Percentiles rank a stretch among this genome's conserved stretches.
Conservation (phyloP, 257 asterid species). For the Agastache rugosa region DNA sequence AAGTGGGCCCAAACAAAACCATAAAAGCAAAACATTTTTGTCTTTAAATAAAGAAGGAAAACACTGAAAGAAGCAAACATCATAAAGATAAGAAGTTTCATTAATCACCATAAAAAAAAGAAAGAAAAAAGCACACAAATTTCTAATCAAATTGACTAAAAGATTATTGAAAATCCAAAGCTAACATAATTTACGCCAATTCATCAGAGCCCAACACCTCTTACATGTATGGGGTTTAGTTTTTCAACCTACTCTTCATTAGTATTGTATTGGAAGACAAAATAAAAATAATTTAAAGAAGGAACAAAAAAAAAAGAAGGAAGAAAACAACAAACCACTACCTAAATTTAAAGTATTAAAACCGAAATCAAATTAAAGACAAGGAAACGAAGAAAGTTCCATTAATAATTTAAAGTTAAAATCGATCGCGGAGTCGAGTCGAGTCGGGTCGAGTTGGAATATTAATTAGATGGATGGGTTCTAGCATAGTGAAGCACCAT, state of each 20-base stretch:
- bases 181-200: constrained; percentile 19
- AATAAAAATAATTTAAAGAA: constrained; percentile 23
- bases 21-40: neutral
- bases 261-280: constrained; percentile 35
- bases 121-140: constrained; percentile 15
- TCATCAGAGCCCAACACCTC: constrained; percentile 31
- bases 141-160: constrained; percentile 23
- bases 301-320: neutral
- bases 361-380: neutral
- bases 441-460: constrained; percentile 6
- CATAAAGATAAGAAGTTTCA: neutral
- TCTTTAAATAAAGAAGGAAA: neutral
- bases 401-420: constrained; percentile 36
- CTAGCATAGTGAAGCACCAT: constrained; percentile 81
- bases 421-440: constrained; percentile 4
- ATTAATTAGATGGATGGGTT: constrained; percentile 42
- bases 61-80: neutral
- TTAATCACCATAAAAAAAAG: neutral
- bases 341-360: constrained; percentile 34
- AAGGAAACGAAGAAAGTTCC: neutral
- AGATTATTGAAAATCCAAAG: constrained; percentile 29
- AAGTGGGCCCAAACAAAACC: neutral
- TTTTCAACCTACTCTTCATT: constrained; percentile 39
- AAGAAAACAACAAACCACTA: constrained; percentile 31
- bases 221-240: constrained; percentile 39